phyloP scores from a whole-genome alignment of 306 rosid species.

The Pterocarpus santalinus region DNA sequence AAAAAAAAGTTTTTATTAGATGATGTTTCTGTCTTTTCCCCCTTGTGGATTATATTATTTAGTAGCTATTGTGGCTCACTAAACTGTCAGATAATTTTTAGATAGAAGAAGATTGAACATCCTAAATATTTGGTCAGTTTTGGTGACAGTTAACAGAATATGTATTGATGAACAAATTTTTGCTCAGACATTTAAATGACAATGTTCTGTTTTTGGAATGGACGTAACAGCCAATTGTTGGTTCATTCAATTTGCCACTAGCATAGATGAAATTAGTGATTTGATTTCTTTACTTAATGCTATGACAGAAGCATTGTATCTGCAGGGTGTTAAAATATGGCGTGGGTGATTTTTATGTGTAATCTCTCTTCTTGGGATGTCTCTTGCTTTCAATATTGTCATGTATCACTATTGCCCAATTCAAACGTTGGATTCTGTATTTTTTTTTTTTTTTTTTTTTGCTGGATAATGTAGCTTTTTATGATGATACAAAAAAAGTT shows the following conservation, averaged over 20 bases:
- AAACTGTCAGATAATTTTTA: constrained; percentile 22
- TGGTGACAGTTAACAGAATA: constrained; percentile 24
- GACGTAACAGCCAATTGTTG: constrained; percentile 3
- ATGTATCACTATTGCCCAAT: constrained; percentile 23
- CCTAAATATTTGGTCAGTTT: constrained; percentile 1
- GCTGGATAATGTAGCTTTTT: constrained; percentile 8
- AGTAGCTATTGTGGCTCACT: neutral
- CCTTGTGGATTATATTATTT: constrained; percentile 17
- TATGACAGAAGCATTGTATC: constrained; percentile 10
- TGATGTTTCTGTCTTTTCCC: neutral
- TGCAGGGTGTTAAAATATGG: constrained; percentile 39
- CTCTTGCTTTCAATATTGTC: constrained; percentile 22
- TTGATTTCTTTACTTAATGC: constrained; percentile 43
- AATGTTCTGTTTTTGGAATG: constrained; percentile 25
- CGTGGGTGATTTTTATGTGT: constrained; percentile 3
- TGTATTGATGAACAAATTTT: constrained; percentile 34
- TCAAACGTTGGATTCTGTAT: constrained; percentile 38
- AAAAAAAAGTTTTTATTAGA: neutral
- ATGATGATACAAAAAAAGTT: neutral
- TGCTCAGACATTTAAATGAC: constrained; percentile 23
- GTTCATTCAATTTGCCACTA: constrained; percentile 18
- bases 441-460: neutral
- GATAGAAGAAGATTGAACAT: neutral
- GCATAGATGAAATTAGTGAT: constrained; percentile 31
- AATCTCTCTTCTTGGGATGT: neutral